Evolutionary conservation across 2,329 filamentous ascomycete genomes (phyloP).

Genomic region (Fusarium oligoseptatum): DNA sequence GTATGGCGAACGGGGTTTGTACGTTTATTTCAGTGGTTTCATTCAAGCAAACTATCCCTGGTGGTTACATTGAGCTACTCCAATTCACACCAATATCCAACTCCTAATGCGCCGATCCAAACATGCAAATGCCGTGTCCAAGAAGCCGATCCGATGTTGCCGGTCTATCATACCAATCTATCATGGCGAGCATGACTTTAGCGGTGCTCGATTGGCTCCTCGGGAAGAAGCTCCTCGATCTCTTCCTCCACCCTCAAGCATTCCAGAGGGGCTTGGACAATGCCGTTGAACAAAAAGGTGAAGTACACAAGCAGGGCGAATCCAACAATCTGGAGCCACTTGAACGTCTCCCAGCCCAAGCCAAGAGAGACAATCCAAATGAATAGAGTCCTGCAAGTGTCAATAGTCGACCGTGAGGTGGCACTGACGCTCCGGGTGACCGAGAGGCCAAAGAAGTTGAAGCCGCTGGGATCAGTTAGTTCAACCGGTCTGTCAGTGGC

Average conservation of each 20-base stretch:
- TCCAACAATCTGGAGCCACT: conserved; percentile 92
- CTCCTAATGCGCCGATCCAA: conserved; percentile 19
- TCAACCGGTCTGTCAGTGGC: neutral
- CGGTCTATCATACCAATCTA: conserved; percentile 1
- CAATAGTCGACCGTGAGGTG: conserved; percentile 94
- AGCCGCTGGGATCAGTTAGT: conserved; percentile 72
- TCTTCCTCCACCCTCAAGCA: conserved; percentile 69
- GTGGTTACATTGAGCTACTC: conserved; percentile 12
- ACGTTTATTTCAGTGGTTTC: conserved; percentile 1
- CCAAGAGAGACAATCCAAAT: conserved; percentile 97
- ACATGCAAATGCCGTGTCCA: conserved; percentile 3
- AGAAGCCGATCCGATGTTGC: neutral
- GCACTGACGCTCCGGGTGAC: conserved; percentile 92
- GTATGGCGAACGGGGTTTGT: conserved; percentile 22
- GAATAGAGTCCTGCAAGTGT: conserved; percentile 96
- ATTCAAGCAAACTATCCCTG: conserved; percentile 3
- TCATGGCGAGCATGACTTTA: conserved; percentile 25
- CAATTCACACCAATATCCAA: conserved; percentile 13
- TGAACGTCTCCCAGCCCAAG: conserved; percentile 97
- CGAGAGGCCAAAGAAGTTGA: conserved; percentile 98
- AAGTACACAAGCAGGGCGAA: conserved; percentile 94
- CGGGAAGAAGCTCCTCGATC: conserved; percentile 77
- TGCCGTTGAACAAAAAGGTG: conserved; percentile 95
- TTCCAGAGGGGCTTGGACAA: conserved; percentile 85
- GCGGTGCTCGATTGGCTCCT: conserved; percentile 84